These are phyloP conservation scores for Aspergillus sp. DNA, from an alignment of 2,329 filamentous ascomycete genomes.

Conservation along the genomic window DNA sequence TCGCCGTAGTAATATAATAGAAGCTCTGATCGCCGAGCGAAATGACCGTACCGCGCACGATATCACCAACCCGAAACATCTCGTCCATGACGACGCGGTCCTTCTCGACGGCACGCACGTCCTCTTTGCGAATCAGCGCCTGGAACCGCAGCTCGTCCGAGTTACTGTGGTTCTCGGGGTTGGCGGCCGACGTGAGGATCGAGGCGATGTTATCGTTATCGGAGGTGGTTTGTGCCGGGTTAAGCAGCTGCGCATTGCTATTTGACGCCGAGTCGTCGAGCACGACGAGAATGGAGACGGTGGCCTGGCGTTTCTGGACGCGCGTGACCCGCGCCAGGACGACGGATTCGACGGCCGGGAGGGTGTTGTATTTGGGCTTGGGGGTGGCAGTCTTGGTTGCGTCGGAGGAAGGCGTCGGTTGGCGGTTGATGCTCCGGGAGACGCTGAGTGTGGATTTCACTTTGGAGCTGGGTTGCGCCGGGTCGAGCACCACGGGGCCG, in stretches of 20 bases:
- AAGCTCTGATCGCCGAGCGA: slow-evolving; percentile 90
- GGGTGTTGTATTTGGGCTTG: slow-evolving; percentile 63
- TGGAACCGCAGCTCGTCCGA: slow-evolving; percentile 71
- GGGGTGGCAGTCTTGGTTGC: slow-evolving; percentile 13
- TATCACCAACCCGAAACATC: slow-evolving; percentile 87
- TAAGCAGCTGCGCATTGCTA: slow-evolving; percentile 15
- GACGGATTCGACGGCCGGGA: slow-evolving; percentile 76
- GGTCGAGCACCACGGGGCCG: slow-evolving; percentile 63
- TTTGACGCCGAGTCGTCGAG: slow-evolving; percentile 47
- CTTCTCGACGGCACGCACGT: slow-evolving; percentile 93
- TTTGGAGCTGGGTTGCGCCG: slow-evolving; percentile 37
- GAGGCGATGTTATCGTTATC: slow-evolving; percentile 40
- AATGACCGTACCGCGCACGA: slow-evolving; percentile 84
- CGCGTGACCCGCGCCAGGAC: slow-evolving; percentile 85
- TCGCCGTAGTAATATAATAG: slow-evolving; percentile 91
- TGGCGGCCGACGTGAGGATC: slow-evolving; percentile 39
- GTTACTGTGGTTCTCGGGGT: slow-evolving; percentile 41
- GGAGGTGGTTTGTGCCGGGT: slow-evolving; percentile 24
- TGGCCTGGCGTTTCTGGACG: slow-evolving; percentile 80
- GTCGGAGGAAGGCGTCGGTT: not conserved
- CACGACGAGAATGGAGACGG: slow-evolving; percentile 81
- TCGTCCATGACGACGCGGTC: slow-evolving; percentile 90
- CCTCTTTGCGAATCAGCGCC: slow-evolving; percentile 81
- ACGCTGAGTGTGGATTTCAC: slow-evolving; percentile 42
- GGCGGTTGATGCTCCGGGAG: slow-evolving; percentile 19